Evolutionary conservation across 352 stramenopile genomes (phyloP).

Genomic region (Pseudoperonospora humuli): DNA sequence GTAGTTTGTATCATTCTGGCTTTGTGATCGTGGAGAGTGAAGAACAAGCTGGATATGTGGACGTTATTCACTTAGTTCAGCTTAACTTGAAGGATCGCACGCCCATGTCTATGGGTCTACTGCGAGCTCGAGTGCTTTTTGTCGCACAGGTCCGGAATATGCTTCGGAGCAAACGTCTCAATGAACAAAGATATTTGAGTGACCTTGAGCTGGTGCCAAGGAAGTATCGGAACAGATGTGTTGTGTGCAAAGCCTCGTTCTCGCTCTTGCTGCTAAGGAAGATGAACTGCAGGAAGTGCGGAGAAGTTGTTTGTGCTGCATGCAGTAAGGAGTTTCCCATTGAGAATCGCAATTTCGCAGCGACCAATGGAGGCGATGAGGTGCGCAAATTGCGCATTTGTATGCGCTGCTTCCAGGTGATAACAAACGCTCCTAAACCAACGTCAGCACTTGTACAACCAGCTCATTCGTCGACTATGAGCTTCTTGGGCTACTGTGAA

Average conservation of each 20-base stretch:
- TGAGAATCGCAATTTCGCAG: constrained; percentile 50
- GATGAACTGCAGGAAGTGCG: constrained; percentile 82
- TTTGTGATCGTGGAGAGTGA: constrained; percentile 77
- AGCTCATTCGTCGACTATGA: constrained; percentile 50
- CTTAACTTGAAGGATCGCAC: constrained; percentile 75
- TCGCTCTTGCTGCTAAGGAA: constrained; percentile 75
- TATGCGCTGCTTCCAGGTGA: constrained; percentile 76
- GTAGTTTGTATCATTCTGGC: constrained; percentile 80
- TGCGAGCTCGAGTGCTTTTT: constrained; percentile 38
- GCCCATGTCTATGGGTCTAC: constrained; percentile 33
- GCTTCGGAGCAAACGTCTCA: constrained; percentile 60
- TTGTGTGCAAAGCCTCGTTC: constrained; percentile 79
- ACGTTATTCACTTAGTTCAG: constrained; percentile 79
- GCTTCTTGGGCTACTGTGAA: constrained; percentile 60
- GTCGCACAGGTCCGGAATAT: constrained; percentile 53
- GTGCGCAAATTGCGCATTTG: constrained; percentile 78
- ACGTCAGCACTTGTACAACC: constrained; percentile 40
- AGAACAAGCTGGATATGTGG: constrained; percentile 59
- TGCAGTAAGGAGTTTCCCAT: constrained; percentile 76
- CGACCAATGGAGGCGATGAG: constrained; percentile 27
- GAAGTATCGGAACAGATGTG: constrained; percentile 64
- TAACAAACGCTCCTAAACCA: constrained; percentile 58
- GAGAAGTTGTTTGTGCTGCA: constrained; percentile 79
- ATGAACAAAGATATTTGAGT: constrained; percentile 73
- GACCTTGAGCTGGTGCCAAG: constrained; percentile 79